These are phyloP conservation scores for Acanthamoeba culbertsoni DNA, from an alignment of 208 protist genomes.

Conservation along the genomic window DNA sequence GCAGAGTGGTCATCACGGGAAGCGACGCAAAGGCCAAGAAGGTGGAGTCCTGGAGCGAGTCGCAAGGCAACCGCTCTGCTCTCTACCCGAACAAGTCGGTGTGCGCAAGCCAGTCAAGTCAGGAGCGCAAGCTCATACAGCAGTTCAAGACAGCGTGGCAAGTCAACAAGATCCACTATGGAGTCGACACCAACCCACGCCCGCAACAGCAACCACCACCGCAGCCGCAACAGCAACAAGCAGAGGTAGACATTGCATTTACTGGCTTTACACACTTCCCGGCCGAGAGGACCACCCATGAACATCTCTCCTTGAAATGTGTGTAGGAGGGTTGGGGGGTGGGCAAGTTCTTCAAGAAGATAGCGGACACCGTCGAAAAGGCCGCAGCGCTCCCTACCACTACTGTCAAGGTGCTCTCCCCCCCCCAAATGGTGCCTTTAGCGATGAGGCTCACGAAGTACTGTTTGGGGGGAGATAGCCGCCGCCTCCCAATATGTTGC, in stretches of 20 bases:
- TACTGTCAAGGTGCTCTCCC: neutral
- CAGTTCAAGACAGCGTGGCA: neutral
- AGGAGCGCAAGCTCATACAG: constrained; percentile 18
- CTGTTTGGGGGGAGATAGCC: neutral
- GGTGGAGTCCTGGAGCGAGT: constrained; percentile 4
- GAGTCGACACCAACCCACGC: neutral
- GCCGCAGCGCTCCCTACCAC: neutral
- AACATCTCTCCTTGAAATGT: neutral
- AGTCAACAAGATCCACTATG: neutral
- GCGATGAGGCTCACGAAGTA: neutral
- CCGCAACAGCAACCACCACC: neutral
- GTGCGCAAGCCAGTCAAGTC: neutral
- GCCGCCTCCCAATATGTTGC: neutral
- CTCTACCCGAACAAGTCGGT: neutral
- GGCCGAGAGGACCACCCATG: neutral
- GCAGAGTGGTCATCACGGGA: neutral
- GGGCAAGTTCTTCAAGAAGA: constrained; percentile 45
- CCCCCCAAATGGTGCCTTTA: neutral
- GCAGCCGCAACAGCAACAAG: neutral
- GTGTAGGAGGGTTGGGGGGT: neutral
- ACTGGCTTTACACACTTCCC: neutral
- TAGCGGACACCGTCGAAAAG: neutral
- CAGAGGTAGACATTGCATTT: neutral
- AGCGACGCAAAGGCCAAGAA: constrained; percentile 24
- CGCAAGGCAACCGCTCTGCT: neutral